Base-by-base conservation (phyloP, 148 eudicot genomes). In the Nepenthes mirabilis region DNA sequence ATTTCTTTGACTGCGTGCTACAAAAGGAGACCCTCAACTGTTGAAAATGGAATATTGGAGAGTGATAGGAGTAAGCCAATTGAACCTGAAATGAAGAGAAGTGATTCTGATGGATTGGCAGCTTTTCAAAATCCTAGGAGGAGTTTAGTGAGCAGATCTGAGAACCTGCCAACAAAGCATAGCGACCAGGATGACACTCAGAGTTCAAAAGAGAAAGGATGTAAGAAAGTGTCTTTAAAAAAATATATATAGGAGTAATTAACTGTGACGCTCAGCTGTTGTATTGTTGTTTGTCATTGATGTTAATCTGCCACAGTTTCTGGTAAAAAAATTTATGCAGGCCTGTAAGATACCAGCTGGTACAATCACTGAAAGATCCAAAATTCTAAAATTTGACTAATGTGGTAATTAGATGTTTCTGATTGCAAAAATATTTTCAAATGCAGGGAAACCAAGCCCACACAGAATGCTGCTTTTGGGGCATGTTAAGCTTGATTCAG, bases 51-150 rank as follows among this genome's bases (percentile, higher is more conserved):
- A 55, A 60, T 48, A 49, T 55, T 63, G 6, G 52, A 6, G 6
- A 11, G 52, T 68, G 74, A 72, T 66, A 72, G 65, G 11, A 35
- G 36, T 64, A 60, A 61, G 37, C 65, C 36, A 52, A 40, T 48
- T 14, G 48, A 54, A 65, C 58, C 52, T 61, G 35, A 47, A 37
- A 43, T 54, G 37, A 66, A 67, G 63, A 73, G 61, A 60, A 67
- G 63, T 47, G 75, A 79, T 61, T 52, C 40, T 37, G 73, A 72
- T 66, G 66, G 60, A 32, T 58, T 43, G 51, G 64, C 62, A 52
- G 59, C 53, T 34, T 49, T 67, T 11, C 37, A 49, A 65, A 65
- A 48, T 9, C 49, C 36, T 55, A 36, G 11, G 57, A 63, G 53
- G 9, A 56, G 13, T 32, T 32, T 66, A 61, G 55, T 34, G 47